Base-by-base conservation (phyloP, 2,329 filamentous ascomycete species). In the Cercospora beticola region DNA sequence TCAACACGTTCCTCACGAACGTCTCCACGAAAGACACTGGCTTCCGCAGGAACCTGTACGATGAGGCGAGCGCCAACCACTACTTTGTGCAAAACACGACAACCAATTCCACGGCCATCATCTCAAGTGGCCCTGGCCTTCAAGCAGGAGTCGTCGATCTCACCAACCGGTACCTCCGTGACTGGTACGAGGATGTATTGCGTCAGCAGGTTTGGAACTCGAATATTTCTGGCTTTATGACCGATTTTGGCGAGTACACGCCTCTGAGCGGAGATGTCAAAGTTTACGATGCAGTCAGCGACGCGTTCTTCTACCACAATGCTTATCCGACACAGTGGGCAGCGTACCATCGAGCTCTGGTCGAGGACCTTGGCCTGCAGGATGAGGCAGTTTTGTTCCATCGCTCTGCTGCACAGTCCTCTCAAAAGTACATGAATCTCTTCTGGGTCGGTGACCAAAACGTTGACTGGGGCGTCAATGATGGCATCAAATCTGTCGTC, bases 371-470 rank as follows among this genome's bases (percentile, higher is more conserved):
- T 5, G 71, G 73, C 6, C 70, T 75, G 8, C 72, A 78, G 60
- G 63, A 73, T 16, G 78, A 80, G 60, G 74, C 76, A 0, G 71
- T 80, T 43, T 71, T 78, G 7, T 80, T 80, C 72, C 78, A 81
- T 62, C 77, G 78, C 12, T 79, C 77, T 2, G 77, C 78, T 0
- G 73, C 77, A 7, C 75, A 78, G 59, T 74, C 72, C 1, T 73
- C 78, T 0, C 76, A 78, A 62, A 72, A 74, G 12, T 72, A 79
- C 69, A 78, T 77, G 72, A 80, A 80, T 64, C 72, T 81, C 7
- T 81, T 80, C 75, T 81, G 79, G 79, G 78, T 76, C 3, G 79
- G 79, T 43, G 79, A 81, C 56, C 78, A 81, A 60, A 74, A 79
- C 56, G 77, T 78, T 18, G 72, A 77, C 56, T 77, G 76, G 76